Conservation (phyloP, 768 basidiomycete species). For the Hemileccinum impolitum region DNA sequence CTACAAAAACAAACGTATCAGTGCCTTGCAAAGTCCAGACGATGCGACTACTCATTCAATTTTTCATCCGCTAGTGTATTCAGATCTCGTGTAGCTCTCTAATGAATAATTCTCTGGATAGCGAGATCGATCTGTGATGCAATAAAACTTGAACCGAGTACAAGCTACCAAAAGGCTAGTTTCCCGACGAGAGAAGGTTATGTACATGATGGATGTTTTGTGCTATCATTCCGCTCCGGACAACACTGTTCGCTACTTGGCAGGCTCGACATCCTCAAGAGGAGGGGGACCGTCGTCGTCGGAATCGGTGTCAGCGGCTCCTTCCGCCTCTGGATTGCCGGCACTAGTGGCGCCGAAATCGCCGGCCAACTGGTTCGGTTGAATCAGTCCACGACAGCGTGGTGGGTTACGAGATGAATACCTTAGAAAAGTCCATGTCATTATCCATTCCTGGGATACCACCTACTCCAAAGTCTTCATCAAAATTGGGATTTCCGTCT, state of each 20-base stretch:
- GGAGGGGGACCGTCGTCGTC: constrained; percentile 73
- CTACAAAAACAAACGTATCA: too few species aligned
- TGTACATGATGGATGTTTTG: constrained; percentile 16
- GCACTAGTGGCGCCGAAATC: neutral
- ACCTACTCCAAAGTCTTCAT: constrained; percentile 36
- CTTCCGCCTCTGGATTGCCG: neutral
- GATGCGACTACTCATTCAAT: too few species aligned
- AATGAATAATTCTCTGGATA: too few species aligned
- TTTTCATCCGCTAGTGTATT: too few species aligned
- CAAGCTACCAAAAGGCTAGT: neutral
- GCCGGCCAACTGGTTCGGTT: constrained; percentile 30
- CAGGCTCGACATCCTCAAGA: constrained; percentile 64
- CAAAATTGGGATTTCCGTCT: constrained; percentile 49
- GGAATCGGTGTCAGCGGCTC: constrained; percentile 33
- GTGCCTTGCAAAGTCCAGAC: too few species aligned
- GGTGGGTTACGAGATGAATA: constrained; percentile 22
- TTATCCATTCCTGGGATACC: constrained; percentile 40
- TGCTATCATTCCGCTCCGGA: neutral
- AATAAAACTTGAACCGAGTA: too few species aligned
- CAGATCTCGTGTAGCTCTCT: too few species aligned
- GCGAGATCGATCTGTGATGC: too few species aligned
- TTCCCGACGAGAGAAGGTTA: constrained; percentile 7
- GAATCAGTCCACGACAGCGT: constrained; percentile 3
- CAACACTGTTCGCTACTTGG: constrained; percentile 1
- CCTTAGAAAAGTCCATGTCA: constrained; percentile 66